Percentiles rank a stretch among this genome's conserved stretches.
phyloP scores from a whole-genome alignment of 192 early-diverging fungal genomes.

The Linnemannia zychae region DNA sequence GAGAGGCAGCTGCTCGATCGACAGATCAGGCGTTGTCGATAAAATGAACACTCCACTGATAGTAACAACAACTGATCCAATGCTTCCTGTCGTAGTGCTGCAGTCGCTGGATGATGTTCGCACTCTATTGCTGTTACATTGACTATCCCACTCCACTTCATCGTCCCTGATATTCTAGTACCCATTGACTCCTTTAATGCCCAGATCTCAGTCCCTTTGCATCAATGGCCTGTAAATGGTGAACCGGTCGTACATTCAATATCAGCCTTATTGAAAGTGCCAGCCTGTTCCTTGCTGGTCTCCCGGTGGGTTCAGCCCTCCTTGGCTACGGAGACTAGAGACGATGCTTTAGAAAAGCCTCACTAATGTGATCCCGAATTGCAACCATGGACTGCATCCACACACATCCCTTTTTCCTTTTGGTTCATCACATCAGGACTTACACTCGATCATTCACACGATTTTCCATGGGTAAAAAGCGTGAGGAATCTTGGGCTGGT shows the following conservation, averaged over 20 bases:
- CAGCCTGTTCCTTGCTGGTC: conserved; percentile 1
- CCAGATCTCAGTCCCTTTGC: background rate
- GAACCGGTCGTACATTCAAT: background rate
- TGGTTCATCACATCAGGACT: background rate
- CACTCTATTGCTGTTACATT: background rate
- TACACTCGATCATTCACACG: background rate
- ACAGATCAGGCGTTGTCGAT: background rate
- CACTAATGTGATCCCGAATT: background rate
- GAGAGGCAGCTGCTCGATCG: too few species aligned
- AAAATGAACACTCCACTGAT: background rate
- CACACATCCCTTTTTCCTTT: background rate
- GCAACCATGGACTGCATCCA: background rate
- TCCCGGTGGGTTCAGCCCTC: background rate
- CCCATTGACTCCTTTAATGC: background rate
- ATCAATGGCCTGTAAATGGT: background rate
- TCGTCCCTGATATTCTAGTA: background rate
- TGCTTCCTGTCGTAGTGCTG: background rate
- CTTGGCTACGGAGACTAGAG: conserved; percentile 20
- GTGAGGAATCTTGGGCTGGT: background rate
- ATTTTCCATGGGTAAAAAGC: background rate
- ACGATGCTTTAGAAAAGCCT: conserved; percentile 14
- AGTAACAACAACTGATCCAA: background rate
- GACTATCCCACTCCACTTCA: background rate
- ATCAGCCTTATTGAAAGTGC: conserved; percentile 11
- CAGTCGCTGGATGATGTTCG: background rate